phyloP scores from a whole-genome alignment of 331 rosid species.

The Malus hybrid region DNA sequence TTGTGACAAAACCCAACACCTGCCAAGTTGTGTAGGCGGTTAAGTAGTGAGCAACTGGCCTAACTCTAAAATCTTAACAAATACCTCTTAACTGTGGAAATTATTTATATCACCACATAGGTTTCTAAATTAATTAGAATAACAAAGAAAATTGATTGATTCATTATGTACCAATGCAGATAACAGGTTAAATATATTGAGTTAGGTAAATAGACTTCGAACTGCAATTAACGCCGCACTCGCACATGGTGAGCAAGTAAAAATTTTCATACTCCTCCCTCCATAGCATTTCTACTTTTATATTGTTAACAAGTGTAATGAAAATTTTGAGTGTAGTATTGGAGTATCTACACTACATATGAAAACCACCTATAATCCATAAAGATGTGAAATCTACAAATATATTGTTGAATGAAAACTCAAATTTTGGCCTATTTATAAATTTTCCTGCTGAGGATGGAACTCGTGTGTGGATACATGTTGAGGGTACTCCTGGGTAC shows the following conservation, averaged over 20 bases:
- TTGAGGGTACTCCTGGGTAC: slow-evolving; percentile 50
- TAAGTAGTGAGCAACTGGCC: too few species aligned
- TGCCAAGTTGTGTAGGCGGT: too few species aligned
- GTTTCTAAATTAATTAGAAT: not conserved
- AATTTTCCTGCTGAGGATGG: slow-evolving; percentile 21
- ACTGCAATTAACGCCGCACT: not conserved
- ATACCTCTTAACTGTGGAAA: not conserved
- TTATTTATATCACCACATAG: not conserved
- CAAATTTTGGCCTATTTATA: slow-evolving; percentile 56
- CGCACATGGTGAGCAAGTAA: too few species aligned
- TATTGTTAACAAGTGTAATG: not conserved
- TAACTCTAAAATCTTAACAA: too few species aligned
- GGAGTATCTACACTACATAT: slow-evolving; percentile 56
- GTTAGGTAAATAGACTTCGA: too few species aligned
- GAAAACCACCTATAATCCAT: slow-evolving; percentile 54
- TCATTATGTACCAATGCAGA: too few species aligned
- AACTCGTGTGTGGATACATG: slow-evolving; percentile 22
- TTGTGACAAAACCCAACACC: too few species aligned
- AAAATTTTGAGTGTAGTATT: slow-evolving; percentile 30
- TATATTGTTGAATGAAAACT: slow-evolving; percentile 45
- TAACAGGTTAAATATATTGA: too few species aligned
- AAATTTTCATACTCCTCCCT: too few species aligned
- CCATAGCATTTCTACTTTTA: too few species aligned
- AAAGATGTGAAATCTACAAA: slow-evolving; percentile 61
- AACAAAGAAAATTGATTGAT: too few species aligned